These are phyloP conservation scores for Cryptosporidium ryanae DNA, from an alignment of 169 alveolate species.

Conservation along the genomic window DNA sequence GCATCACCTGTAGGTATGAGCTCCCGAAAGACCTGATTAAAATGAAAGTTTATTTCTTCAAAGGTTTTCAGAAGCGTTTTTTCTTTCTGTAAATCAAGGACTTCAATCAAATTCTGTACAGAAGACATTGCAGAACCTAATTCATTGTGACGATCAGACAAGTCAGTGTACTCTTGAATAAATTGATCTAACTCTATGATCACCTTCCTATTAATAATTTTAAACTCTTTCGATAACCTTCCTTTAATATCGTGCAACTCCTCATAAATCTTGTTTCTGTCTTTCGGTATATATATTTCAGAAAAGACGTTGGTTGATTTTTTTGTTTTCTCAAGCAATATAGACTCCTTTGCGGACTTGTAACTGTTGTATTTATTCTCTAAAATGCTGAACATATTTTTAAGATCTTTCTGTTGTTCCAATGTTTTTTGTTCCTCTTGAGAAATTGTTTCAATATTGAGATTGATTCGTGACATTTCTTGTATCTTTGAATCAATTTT, in stretches of 20 bases:
- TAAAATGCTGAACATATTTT: background rate
- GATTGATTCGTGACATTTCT: slow-evolving; percentile 6
- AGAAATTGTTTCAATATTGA: background rate
- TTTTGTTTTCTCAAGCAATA: slow-evolving; percentile 31
- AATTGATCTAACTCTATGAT: slow-evolving; percentile 59
- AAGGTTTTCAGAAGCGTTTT: slow-evolving; percentile 72
- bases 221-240: slow-evolving; percentile 23
- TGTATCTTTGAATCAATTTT: slow-evolving; percentile 20
- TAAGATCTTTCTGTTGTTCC: slow-evolving; percentile 14
- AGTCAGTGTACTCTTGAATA: slow-evolving; percentile 63
- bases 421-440: background rate
- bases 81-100: slow-evolving; percentile 76
- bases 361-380: slow-evolving; percentile 30
- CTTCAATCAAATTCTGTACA: slow-evolving; percentile 37
- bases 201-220: slow-evolving; percentile 40
- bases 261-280: slow-evolving; percentile 13
- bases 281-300: slow-evolving; percentile 19
- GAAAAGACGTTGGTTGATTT: background rate
- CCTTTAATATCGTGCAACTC: slow-evolving; percentile 33
- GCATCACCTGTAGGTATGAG: slow-evolving; percentile 82
- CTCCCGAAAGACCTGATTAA: slow-evolving; percentile 76
- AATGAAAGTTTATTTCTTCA: slow-evolving; percentile 76
- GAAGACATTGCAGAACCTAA: slow-evolving; percentile 59
- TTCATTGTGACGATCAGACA: slow-evolving; percentile 61
- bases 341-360: slow-evolving; percentile 18